Evolutionary conservation across 371 early-diverging fungal genomes (phyloP).

Genomic region (Lichtheimia corymbifera): DNA sequence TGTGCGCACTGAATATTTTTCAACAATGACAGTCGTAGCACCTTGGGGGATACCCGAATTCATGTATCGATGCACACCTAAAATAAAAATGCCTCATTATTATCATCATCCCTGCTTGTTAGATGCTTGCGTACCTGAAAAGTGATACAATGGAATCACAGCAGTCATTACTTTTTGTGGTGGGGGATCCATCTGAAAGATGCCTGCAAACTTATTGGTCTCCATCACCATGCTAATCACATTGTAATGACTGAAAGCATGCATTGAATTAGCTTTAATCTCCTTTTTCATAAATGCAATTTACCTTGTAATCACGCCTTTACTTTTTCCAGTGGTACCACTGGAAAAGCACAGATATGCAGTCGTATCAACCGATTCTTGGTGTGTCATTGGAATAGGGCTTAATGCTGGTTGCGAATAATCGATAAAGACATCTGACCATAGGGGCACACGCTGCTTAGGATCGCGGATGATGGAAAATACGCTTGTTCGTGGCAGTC

Average conservation of each 20-base stretch:
- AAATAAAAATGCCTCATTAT: too few relatives aligned
- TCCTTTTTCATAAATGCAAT: not conserved
- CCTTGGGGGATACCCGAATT: slow-evolving; percentile 2
- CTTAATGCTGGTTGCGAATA: slow-evolving; percentile 2
- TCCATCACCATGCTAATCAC: slow-evolving; percentile 14
- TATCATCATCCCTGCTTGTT: too few relatives aligned
- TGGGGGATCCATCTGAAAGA: slow-evolving; percentile 3
- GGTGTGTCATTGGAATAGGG: slow-evolving; percentile 9
- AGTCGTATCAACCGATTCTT: slow-evolving; percentile 8
- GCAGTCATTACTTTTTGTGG: not conserved
- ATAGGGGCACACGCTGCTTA: slow-evolving; percentile 9
- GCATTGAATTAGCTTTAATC: not conserved
- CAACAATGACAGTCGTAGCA: slow-evolving; percentile 7
- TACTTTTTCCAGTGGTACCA: slow-evolving; percentile 29
- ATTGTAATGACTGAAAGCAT: slow-evolving; percentile 6
- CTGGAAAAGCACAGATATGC: slow-evolving; percentile 22
- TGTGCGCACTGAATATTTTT: slow-evolving; percentile 10
- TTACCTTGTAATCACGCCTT: slow-evolving; percentile 26
- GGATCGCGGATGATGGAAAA: slow-evolving; percentile 11
- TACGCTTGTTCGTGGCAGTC: slow-evolving; percentile 27
- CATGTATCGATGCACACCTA: not conserved
- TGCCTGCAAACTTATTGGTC: slow-evolving; percentile 6
- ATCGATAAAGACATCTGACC: slow-evolving; percentile 11
- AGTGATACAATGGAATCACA: slow-evolving; percentile 15
- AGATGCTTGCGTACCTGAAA: not conserved